Conservation (phyloP, 2,329 filamentous ascomycete genomes). For the Fusarium devonianum region DNA sequence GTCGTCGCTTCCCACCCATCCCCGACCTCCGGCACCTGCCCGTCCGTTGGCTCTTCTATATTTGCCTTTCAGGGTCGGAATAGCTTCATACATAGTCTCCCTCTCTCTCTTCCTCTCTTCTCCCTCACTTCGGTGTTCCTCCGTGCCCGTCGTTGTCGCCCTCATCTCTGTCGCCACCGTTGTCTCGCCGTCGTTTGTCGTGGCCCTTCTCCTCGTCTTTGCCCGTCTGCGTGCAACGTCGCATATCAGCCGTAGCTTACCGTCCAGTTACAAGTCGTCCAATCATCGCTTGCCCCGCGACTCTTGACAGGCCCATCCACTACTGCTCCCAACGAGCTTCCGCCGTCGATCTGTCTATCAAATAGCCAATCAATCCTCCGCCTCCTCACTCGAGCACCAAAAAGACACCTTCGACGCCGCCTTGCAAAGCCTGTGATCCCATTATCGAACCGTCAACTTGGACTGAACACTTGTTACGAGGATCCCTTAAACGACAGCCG, state of each 20-base stretch:
- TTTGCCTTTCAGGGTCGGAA: conserved; percentile 39
- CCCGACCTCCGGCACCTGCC: conserved; percentile 33
- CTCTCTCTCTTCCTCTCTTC: conserved; percentile 19
- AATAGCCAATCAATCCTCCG: conserved; percentile 25
- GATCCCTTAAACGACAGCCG: conserved; percentile 19
- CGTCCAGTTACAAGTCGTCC: conserved; percentile 24
- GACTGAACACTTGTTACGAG: conserved; percentile 11
- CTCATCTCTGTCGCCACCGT: conserved; percentile 18
- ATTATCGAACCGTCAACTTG: conserved; percentile 18
- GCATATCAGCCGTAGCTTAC: conserved; percentile 26
- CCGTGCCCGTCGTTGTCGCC: conserved; percentile 14
- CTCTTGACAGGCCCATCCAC: conserved; percentile 21
- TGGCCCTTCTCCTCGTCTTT: conserved; percentile 4
- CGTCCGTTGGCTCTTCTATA: conserved; percentile 34
- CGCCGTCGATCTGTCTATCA: conserved; percentile 21
- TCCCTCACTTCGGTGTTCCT: conserved; percentile 20
- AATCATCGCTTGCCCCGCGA: conserved; percentile 30
- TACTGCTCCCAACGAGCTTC: conserved; percentile 5
- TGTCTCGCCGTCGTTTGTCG: conserved; percentile 16
- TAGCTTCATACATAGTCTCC: conserved; percentile 40
- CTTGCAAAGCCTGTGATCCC: conserved; percentile 10
- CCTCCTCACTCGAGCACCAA: conserved; percentile 11
- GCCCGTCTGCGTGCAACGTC: conserved; percentile 20
- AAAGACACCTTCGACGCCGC: not conserved
- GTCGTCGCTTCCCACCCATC: conserved; percentile 23